These are phyloP conservation scores for Xylaria cubensis DNA, from an alignment of 495 filamentous ascomycete species.

Conservation along the genomic window DNA sequence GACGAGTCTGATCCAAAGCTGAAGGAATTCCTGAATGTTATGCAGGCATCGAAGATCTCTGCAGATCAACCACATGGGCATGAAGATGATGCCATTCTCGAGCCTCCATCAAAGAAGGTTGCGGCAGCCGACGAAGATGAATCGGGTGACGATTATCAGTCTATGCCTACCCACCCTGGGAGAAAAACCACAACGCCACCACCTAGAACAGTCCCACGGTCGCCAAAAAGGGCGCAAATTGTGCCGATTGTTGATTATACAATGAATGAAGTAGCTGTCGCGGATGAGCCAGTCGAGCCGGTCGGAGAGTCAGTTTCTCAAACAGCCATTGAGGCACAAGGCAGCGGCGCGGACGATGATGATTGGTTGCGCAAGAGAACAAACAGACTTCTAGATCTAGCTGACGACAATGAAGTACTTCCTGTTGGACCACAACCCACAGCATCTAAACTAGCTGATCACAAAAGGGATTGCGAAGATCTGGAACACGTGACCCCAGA, in stretches of 20 bases:
- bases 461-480: background rate
- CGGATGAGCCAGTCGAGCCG: background rate
- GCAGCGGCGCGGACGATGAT: conserved; percentile 60
- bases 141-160: conserved; percentile 72
- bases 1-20: conserved; percentile 74
- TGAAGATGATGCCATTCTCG: conserved; percentile 56
- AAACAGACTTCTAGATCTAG: conserved; percentile 84
- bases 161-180: conserved; percentile 49
- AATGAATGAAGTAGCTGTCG: background rate
- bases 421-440: conserved; percentile 35
- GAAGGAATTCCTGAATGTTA: conserved; percentile 84
- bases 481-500: background rate
- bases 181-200: conserved; percentile 23
- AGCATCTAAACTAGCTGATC: conserved; percentile 9
- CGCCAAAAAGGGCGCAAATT: background rate
- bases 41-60: conserved; percentile 72
- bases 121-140: conserved; percentile 56
- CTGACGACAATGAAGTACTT: conserved; percentile 62
- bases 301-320: conserved; percentile 24
- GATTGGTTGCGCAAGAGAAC: conserved; percentile 95
- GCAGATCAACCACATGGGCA: conserved; percentile 65
- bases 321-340: background rate
- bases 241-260: background rate
- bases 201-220: background rate
- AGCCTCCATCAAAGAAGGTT: conserved; percentile 48